phyloP scores from a whole-genome alignment of 345 rosid genomes.

The Pelargonium nanum region DNA sequence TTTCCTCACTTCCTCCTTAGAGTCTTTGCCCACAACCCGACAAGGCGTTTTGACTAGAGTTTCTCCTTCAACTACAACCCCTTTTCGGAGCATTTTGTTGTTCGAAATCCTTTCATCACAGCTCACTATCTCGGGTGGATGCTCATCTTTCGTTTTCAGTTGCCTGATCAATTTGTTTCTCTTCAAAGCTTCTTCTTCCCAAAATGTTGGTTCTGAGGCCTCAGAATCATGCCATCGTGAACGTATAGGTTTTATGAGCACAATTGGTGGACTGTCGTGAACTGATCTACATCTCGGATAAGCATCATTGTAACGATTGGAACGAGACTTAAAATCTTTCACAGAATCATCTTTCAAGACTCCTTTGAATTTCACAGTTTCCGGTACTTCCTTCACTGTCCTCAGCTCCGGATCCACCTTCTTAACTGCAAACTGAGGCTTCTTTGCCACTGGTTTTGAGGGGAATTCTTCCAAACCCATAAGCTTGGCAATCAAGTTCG shows the following conservation, averaged over 20 bases:
- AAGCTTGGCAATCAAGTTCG: conserved; percentile 72
- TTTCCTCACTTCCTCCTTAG: not conserved
- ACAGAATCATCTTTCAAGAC: conserved; percentile 24
- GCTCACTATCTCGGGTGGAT: conserved; percentile 20
- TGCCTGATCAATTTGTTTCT: conserved; percentile 18
- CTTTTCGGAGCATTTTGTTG: conserved; percentile 10
- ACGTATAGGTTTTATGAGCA: conserved; percentile 49
- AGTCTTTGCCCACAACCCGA: not conserved
- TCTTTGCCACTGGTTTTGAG: conserved; percentile 26
- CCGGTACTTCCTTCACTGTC: conserved; percentile 41
- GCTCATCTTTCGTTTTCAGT: conserved; percentile 24
- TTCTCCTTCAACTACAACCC: conserved; percentile 13
- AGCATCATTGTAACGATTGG: conserved; percentile 12
- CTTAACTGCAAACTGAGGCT: conserved; percentile 16
- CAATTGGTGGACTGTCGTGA: conserved; percentile 34
- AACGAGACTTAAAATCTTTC: conserved; percentile 10
- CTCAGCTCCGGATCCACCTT: conserved; percentile 18
- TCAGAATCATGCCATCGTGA: conserved; percentile 16
- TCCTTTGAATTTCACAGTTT: conserved; percentile 33
- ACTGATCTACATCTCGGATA: conserved; percentile 16
- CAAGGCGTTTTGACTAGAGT: not conserved
- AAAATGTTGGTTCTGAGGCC: conserved; percentile 8
- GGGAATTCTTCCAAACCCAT: conserved; percentile 81
- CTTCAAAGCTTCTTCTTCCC: conserved; percentile 13
- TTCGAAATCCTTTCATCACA: conserved; percentile 18